Evolutionary conservation across 495 filamentous ascomycete species (phyloP).

Genomic region (Penicillium samsonianum): DNA sequence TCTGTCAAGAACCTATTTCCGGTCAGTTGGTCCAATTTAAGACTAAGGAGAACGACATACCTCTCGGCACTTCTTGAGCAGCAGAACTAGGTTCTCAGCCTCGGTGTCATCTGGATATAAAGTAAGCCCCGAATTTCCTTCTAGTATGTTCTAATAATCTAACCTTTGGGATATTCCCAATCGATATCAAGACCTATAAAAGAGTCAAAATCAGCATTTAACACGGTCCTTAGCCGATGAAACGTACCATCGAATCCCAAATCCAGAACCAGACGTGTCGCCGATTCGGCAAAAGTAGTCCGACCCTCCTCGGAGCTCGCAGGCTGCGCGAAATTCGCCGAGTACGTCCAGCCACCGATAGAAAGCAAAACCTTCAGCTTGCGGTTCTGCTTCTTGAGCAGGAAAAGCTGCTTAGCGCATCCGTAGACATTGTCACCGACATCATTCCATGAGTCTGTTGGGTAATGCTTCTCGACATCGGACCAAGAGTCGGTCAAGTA

Average conservation of each 20-base stretch:
- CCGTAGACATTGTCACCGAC: slow-evolving; percentile 49
- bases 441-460: slow-evolving; percentile 48
- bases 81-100: slow-evolving; percentile 67
- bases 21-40: slow-evolving; percentile 7
- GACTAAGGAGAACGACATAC: slow-evolving; percentile 26
- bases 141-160: background rate
- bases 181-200: slow-evolving; percentile 58
- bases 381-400: slow-evolving; percentile 85
- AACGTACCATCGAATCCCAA: slow-evolving; percentile 59
- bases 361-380: slow-evolving; percentile 89
- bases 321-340: slow-evolving; percentile 77
- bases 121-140: slow-evolving; percentile 9
- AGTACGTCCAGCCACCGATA: slow-evolving; percentile 97
- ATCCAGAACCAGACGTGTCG: slow-evolving; percentile 68
- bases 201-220: slow-evolving; percentile 16
- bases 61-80: slow-evolving; percentile 65
- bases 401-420: slow-evolving; percentile 89
- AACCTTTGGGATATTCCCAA: slow-evolving; percentile 59
- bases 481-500: slow-evolving; percentile 83
- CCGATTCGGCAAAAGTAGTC: slow-evolving; percentile 67
- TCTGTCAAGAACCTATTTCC: slow-evolving; percentile 55
- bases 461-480: slow-evolving; percentile 84
- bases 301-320: slow-evolving; percentile 62
- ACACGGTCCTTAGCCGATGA: background rate
- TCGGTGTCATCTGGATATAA: slow-evolving; percentile 49